These are phyloP conservation scores for Pestalotiopsis sp. DNA, from an alignment of 2,329 filamentous ascomycete genomes.

Conservation along the genomic window DNA sequence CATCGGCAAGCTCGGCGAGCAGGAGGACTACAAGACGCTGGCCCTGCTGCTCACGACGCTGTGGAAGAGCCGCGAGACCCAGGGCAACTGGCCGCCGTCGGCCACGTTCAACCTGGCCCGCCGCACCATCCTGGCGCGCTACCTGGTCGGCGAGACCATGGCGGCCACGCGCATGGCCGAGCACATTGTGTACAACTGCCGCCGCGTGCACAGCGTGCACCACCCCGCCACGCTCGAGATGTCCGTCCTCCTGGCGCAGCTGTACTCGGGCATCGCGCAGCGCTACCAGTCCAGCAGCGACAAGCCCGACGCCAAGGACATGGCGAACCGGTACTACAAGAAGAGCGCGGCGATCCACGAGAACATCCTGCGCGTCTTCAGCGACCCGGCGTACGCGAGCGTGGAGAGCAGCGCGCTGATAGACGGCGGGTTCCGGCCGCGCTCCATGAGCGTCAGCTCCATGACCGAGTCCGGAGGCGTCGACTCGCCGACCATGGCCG, in stretches of 20 bases:
- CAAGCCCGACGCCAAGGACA: slow-evolving; percentile 31
- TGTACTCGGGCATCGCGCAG: slow-evolving; percentile 33
- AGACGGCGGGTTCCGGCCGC: slow-evolving; percentile 22
- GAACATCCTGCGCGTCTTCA: slow-evolving; percentile 37
- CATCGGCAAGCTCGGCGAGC: slow-evolving; percentile 44
- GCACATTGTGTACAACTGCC: slow-evolving; percentile 29
- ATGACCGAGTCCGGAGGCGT: slow-evolving; percentile 25
- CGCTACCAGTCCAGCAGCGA: slow-evolving; percentile 35
- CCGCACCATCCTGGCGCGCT: slow-evolving; percentile 23
- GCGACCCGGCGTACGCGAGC: slow-evolving; percentile 34
- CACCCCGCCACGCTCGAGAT: slow-evolving; percentile 25
- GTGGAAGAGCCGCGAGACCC: slow-evolving; percentile 30
- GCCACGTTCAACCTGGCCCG: slow-evolving; percentile 21
- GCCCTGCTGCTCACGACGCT: slow-evolving; percentile 38
- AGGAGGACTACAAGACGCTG: slow-evolving; percentile 45
- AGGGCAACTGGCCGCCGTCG: slow-evolving; percentile 19
- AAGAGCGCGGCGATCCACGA: slow-evolving; percentile 39
- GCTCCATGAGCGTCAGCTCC: slow-evolving; percentile 24
- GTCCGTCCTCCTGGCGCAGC: slow-evolving; percentile 23
- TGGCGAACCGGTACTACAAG: slow-evolving; percentile 41
- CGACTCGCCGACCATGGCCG: slow-evolving; percentile 17
- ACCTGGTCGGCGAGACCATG: slow-evolving; percentile 21
- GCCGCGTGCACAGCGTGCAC: slow-evolving; percentile 25
- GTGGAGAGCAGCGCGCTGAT: slow-evolving; percentile 23
- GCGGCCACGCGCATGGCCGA: slow-evolving; percentile 25